Evolutionary conservation across 768 basidiomycete genomes (phyloP), one percentile per base, ranked within the genome.

Genomic region (Glaciozyma antarctica): DNA sequence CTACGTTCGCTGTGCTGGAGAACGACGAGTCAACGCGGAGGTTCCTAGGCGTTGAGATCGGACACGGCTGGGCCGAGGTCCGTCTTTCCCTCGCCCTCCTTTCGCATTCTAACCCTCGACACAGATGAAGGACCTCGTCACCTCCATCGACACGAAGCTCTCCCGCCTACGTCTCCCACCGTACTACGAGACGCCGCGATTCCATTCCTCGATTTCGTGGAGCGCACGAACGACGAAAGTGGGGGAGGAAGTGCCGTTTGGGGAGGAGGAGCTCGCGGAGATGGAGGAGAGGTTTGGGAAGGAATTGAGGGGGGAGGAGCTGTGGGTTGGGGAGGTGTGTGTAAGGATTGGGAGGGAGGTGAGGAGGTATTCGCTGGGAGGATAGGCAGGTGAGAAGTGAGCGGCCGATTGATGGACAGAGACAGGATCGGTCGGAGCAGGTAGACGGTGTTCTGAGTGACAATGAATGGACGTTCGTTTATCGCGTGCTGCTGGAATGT

Each of bases 121-220:
- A n/a, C 71, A 94, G 92, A 77, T 92, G 17, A 77, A 78, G 64
- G 72, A 75, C 12, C 76, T 91, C 51, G 78, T 83, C 2, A 78
- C 82, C 56, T 78, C 79, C 28, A 76, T 95, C 49, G 79, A 81
- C 7, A 85, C 86, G 1, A 78, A 80, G 10, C 77, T 94, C 54
- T 77, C 77, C 34, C 74, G 76, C 5, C 78, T 89, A 43, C 85
- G 86, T 60, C 87, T 93, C 70, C 85, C 86, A 68, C 81, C 82
- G 62, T 95, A 89, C 76, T 94, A 97, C 77, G 73, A 78, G 43
- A 78, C 83, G 38, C 90, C 93, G 24, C 83, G 85, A 53, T 95
- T 92, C 73, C 93, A 97, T 74, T 82, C 87, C 17, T 93, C 90
- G 3, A 84, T 95, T 61, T 90, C 85, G 15, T 95, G 93, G 92